phyloP scores from a whole-genome alignment of 139 green algal species.

The Chlorella sorokiniana region DNA sequence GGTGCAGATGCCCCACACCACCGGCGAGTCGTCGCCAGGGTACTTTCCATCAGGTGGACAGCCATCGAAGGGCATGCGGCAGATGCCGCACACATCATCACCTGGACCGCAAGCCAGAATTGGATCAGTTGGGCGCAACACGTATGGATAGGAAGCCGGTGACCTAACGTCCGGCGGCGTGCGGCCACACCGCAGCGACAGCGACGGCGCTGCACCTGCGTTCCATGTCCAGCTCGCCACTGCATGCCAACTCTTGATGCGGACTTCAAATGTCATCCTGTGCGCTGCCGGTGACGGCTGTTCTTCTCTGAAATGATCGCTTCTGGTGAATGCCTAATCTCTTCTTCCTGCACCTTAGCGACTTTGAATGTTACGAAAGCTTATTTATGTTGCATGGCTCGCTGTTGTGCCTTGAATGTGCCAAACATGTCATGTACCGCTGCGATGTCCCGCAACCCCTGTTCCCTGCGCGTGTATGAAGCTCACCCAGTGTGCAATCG shows the following conservation, averaged over 20 bases:
- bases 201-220: conserved; percentile 36
- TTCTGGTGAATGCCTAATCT: not conserved
- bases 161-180: not conserved
- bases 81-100: conserved; percentile 74
- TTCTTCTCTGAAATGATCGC: not conserved
- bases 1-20: conserved; percentile 67
- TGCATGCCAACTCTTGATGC: conserved; percentile 66
- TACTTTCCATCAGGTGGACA: conserved; percentile 65
- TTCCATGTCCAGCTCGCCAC: conserved; percentile 70
- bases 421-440: no score
- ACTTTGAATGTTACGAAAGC: no score
- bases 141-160: no score
- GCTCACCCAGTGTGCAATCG: no score
- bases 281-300: no score
- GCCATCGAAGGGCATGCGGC: conserved; percentile 65
- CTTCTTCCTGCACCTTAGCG: not conserved
- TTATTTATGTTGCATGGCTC: no score
- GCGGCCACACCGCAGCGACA: not conserved
- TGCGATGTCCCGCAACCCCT: no score
- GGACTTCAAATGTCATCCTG: conserved; percentile 57
- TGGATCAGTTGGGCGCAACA: not conserved
- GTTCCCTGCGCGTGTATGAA: no score
- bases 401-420: no score
- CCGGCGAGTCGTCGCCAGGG: conserved; percentile 63
- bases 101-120: not conserved